Conservation (phyloP, 208 protist species). For the Trypanosoma cruzi region DNA sequence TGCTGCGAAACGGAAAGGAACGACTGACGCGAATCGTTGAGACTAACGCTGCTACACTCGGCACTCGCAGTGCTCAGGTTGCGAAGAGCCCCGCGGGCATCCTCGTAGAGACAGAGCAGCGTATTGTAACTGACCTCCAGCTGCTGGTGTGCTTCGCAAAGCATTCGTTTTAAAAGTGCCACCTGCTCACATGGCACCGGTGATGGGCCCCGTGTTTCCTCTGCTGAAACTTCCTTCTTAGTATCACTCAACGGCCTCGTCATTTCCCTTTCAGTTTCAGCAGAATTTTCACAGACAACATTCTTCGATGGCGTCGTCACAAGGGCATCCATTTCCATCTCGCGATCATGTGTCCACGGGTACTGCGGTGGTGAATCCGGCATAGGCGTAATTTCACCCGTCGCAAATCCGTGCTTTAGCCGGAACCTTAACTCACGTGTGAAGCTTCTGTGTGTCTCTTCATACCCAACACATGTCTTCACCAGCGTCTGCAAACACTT, state of each 20-base stretch:
- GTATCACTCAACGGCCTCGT: too few relatives aligned
- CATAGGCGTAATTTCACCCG: neutral
- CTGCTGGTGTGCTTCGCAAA: constrained; percentile 19
- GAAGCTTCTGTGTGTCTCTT: constrained; percentile 22
- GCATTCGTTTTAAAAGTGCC: constrained; percentile 9
- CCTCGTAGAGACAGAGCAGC: constrained; percentile 15
- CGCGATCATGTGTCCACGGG: neutral
- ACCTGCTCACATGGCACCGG: neutral
- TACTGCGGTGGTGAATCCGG: neutral
- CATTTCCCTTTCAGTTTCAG: neutral
- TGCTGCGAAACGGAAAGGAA: constrained; percentile 4
- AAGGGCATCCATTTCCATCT: neutral
- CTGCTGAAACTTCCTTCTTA: neutral
- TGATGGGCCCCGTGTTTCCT: neutral
- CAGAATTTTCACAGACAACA: neutral
- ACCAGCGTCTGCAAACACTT: constrained; percentile 24
- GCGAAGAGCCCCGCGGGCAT: constrained; percentile 8
- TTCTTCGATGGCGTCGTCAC: constrained; percentile 8
- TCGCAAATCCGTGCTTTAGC: constrained; percentile 6
- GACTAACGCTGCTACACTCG: neutral
- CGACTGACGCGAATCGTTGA: constrained; percentile 17
- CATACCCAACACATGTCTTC: constrained; percentile 27
- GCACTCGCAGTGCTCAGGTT: neutral
- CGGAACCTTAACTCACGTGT: constrained; percentile 7
- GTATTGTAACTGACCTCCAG: constrained; percentile 21